Evolutionary conservation across 2,329 filamentous ascomycete species (phyloP).

Genomic region (Pseudopithomyces chartarum): DNA sequence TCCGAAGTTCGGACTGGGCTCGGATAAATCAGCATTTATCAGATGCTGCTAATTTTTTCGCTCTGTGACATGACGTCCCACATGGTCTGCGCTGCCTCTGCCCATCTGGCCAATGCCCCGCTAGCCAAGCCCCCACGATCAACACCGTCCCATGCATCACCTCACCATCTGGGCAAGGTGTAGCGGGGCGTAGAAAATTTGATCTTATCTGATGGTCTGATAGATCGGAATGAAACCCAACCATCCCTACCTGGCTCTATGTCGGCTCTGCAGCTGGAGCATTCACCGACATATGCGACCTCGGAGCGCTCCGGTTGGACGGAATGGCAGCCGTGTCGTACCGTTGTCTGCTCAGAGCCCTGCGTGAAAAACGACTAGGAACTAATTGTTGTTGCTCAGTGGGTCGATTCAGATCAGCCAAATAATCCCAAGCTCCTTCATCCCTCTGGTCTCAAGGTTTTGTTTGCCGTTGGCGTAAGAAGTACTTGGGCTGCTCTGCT

Average conservation of each 20-base stretch:
- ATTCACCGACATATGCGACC: slow-evolving; percentile 20
- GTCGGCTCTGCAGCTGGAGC: slow-evolving; percentile 14
- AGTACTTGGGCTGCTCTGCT: slow-evolving; percentile 1
- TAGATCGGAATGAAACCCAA: slow-evolving; percentile 19
- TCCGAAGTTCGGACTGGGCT: not conserved
- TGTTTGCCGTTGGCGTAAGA: not conserved
- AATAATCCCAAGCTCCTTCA: not conserved
- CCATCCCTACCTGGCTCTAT: slow-evolving; percentile 16
- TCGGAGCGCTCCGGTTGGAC: slow-evolving; percentile 23
- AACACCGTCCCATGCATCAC: slow-evolving; percentile 25
- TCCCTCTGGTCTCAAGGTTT: not conserved
- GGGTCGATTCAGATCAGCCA: slow-evolving; percentile 15
- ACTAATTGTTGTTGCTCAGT: not conserved
- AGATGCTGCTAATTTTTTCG: not conserved
- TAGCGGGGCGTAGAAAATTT: slow-evolving; percentile 36
- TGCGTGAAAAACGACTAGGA: slow-evolving; percentile 17
- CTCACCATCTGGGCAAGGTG: slow-evolving; percentile 23
- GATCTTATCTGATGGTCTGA: slow-evolving; percentile 32
- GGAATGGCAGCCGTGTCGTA: slow-evolving; percentile 29
- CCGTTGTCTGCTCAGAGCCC: slow-evolving; percentile 32
- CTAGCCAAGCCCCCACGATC: slow-evolving; percentile 14
- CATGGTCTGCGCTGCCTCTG: not conserved
- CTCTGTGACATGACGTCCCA: slow-evolving; percentile 12
- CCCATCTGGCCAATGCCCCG: slow-evolving; percentile 16
- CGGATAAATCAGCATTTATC: not conserved